A percentile compares a stretch with the other conserved stretches of the same genome.
phyloP scores from a whole-genome alignment of 1,139 yeast genomes.

The Taphrina pruni region DNA sequence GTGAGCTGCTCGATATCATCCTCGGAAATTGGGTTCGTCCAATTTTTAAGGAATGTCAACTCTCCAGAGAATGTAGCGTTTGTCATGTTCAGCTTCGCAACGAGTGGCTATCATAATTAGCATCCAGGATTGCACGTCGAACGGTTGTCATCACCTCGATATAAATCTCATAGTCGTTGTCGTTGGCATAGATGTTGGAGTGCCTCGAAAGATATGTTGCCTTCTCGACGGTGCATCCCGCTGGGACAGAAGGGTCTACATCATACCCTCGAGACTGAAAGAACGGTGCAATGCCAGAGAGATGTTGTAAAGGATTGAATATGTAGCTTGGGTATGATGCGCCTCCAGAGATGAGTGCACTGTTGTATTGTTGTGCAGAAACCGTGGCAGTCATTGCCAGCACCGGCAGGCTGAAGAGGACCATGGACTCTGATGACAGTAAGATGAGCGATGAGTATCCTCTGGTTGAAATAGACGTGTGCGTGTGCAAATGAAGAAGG shows the following conservation, averaged over 20 bases:
- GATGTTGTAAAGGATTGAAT: conserved; percentile 16
- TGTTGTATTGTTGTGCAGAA: conserved; percentile 8
- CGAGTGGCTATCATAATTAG: not conserved
- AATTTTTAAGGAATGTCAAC: conserved; percentile 5
- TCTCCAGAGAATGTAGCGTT: conserved; percentile 19
- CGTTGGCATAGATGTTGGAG: conserved; percentile 29
- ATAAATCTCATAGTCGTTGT: conserved; percentile 25
- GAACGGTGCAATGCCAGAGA: conserved; percentile 24
- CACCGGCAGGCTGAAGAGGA: not conserved
- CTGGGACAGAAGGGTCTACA: conserved; percentile 7
- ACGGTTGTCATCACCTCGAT: not conserved
- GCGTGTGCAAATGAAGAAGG: too few relatives aligned
- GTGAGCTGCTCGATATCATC: conserved; percentile 21
- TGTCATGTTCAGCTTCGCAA: conserved; percentile 14
- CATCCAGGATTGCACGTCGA: too few relatives aligned
- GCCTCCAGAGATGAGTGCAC: conserved; percentile 11
- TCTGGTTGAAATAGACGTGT: too few relatives aligned
- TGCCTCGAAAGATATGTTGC: conserved; percentile 22
- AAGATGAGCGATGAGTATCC: too few relatives aligned
- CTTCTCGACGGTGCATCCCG: conserved; percentile 13
- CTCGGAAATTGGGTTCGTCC: conserved; percentile 22
- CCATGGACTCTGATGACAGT: not conserved
- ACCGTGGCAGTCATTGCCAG: conserved; percentile 7
- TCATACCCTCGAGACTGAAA: conserved; percentile 13
- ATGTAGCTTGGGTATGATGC: conserved; percentile 7